A percentile compares a stretch with the other conserved stretches of the same genome.
phyloP scores from a whole-genome alignment of 768 basidiomycete genomes.

The Scleroderma citrinum region DNA sequence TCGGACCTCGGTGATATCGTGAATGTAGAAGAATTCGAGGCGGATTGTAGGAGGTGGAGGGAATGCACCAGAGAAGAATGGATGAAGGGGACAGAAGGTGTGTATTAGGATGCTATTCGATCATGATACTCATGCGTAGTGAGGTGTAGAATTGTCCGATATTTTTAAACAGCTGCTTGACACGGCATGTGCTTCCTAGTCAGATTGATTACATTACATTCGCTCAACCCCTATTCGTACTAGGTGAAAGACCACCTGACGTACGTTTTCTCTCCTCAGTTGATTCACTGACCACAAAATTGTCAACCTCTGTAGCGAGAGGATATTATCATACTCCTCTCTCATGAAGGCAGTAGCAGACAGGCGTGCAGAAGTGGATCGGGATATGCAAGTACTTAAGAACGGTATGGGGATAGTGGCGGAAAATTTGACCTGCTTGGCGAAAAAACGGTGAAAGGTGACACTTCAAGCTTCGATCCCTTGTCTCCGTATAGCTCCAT shows the following conservation, averaged over 20 bases:
- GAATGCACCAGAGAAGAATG: slow-evolving; percentile 26
- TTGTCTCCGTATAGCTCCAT: too few species aligned
- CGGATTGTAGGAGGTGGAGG: slow-evolving; percentile 22
- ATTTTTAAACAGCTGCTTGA: slow-evolving; percentile 15
- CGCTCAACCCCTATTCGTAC: neutral
- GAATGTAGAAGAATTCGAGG: slow-evolving; percentile 16
- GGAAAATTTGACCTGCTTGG: slow-evolving; percentile 18
- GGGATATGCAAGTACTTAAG: slow-evolving; percentile 11
- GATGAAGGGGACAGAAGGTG: slow-evolving; percentile 27
- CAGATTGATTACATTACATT: neutral
- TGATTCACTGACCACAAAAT: neutral
- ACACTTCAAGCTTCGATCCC: neutral
- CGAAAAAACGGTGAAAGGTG: slow-evolving; percentile 1
- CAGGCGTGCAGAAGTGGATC: slow-evolving; percentile 15
- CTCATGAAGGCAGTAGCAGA: slow-evolving; percentile 19
- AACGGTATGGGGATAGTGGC: slow-evolving; percentile 15
- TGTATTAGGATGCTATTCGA: neutral
- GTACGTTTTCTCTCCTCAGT: slow-evolving; percentile 10
- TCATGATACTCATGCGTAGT: neutral
- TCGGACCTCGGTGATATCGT: slow-evolving; percentile 15
- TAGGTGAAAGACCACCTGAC: slow-evolving; percentile 26
- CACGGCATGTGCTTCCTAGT: slow-evolving; percentile 13
- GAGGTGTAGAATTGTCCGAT: slow-evolving; percentile 14
- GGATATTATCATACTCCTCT: slow-evolving; percentile 12
- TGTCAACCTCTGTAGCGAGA: slow-evolving; percentile 13